A percentile compares a stretch with the other conserved stretches of the same genome.
Conservation (phyloP, 2,329 filamentous ascomycete species). For the Trichophyton equinum region DNA sequence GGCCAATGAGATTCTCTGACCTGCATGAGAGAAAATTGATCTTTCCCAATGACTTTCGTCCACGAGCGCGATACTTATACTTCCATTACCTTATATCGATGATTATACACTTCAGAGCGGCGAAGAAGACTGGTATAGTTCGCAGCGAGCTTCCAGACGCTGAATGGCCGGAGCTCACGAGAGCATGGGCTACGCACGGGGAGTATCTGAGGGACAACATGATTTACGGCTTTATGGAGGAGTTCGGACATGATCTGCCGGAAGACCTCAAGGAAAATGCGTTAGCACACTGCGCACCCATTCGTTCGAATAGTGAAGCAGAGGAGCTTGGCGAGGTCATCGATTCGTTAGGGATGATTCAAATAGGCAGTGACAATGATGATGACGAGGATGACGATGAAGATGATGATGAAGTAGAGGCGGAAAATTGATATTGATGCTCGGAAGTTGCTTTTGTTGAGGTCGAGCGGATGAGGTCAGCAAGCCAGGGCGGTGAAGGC, state of each 20-base stretch:
- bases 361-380: background rate
- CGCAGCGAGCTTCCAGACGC: background rate
- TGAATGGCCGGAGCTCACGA: background rate
- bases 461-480: background rate
- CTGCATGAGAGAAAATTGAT: background rate
- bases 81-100: conserved; percentile 2
- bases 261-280: background rate
- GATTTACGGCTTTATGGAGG: background rate
- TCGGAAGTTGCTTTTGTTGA: background rate
- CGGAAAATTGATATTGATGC: too few species aligned
- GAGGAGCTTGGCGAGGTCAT: background rate
- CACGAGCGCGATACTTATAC: conserved; percentile 3
- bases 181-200: background rate
- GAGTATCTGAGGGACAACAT: background rate
- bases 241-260: background rate
- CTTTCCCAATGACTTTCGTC: background rate
- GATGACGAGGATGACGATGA: background rate
- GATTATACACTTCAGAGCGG: background rate
- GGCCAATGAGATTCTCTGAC: background rate
- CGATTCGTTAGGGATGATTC: background rate
- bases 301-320: background rate
- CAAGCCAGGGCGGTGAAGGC: background rate
- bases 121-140: background rate
- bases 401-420: background rate
- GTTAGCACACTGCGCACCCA: background rate